Percentiles rank a stretch among this genome's conserved stretches.
These are phyloP conservation scores for Bonia amplexicaulis DNA, from an alignment of 176 grass and related monocot species.

Conservation along the genomic window DNA sequence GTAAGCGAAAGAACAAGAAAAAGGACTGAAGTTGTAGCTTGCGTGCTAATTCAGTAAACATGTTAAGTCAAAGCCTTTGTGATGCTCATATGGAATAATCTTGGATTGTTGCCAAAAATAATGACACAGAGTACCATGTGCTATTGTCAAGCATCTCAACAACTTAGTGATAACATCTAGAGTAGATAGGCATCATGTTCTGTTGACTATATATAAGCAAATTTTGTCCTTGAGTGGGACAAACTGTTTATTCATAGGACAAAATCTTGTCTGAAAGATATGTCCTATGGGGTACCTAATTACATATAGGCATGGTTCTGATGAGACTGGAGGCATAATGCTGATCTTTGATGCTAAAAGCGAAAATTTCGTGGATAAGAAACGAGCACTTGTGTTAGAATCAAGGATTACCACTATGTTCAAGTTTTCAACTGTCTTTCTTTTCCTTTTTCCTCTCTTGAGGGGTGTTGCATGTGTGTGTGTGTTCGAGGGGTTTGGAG, in stretches of 20 bases:
- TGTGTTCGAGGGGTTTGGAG: background rate
- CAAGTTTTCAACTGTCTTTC: background rate
- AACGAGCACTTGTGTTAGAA: background rate
- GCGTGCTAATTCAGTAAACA: background rate
- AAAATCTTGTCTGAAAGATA: constrained; percentile 42
- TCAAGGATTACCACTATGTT: background rate
- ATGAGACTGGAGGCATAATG: constrained; percentile 32
- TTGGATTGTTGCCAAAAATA: background rate
- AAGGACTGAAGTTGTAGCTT: background rate
- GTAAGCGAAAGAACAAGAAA: background rate
- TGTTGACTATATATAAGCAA: constrained; percentile 41
- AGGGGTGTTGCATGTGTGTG: background rate
- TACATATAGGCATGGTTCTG: constrained; percentile 16
- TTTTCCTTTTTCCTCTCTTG: background rate
- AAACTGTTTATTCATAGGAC: constrained; percentile 33
- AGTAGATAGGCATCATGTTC: constrained; percentile 42
- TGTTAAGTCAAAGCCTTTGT: background rate
- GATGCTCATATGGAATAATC: background rate
- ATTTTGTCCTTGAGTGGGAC: constrained; percentile 31
- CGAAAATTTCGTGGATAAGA: constrained; percentile 11
- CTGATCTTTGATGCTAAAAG: constrained; percentile 17
- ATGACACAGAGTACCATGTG: background rate
- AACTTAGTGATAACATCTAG: constrained; percentile 28
- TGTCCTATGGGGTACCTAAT: constrained; percentile 38
- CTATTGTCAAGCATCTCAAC: constrained; percentile 29